Conservation (phyloP, 2,329 filamentous ascomycete genomes). For the Aspergillus vadensis region DNA sequence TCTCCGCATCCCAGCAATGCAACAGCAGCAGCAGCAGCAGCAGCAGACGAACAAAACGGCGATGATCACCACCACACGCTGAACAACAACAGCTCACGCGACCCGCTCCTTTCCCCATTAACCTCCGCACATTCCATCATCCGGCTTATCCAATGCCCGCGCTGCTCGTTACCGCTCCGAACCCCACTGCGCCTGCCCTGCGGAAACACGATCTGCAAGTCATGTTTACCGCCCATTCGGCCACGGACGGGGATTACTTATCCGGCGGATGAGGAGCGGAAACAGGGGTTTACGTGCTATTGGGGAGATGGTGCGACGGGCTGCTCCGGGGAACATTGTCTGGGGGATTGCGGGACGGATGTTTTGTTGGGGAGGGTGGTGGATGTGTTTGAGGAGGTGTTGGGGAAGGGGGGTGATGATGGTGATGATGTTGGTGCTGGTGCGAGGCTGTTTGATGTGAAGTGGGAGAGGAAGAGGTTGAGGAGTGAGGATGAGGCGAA, state of each 20-base stretch:
- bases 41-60: background rate
- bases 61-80: background rate
- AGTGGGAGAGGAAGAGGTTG: background rate
- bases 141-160: conserved; percentile 73
- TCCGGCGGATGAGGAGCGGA: conserved; percentile 66
- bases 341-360: conserved; percentile 75
- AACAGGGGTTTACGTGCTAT: conserved; percentile 73
- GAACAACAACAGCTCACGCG: background rate
- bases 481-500: conserved; percentile 4
- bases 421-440: conserved; percentile 25
- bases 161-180: conserved; percentile 68
- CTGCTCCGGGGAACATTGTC: conserved; percentile 71
- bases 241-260: conserved; percentile 73
- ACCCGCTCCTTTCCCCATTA: background rate
- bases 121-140: conserved; percentile 60
- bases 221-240: conserved; percentile 70
- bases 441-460: conserved; percentile 21
- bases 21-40: no score
- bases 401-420: conserved; percentile 11
- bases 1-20: no score
- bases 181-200: conserved; percentile 78
- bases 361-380: conserved; percentile 75
- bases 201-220: conserved; percentile 73
- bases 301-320: conserved; percentile 41
- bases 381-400: conserved; percentile 54